phyloP scores from a whole-genome alignment of 1,284 basidiomycete genomes.

The Ceratobasidium papillatum region DNA sequence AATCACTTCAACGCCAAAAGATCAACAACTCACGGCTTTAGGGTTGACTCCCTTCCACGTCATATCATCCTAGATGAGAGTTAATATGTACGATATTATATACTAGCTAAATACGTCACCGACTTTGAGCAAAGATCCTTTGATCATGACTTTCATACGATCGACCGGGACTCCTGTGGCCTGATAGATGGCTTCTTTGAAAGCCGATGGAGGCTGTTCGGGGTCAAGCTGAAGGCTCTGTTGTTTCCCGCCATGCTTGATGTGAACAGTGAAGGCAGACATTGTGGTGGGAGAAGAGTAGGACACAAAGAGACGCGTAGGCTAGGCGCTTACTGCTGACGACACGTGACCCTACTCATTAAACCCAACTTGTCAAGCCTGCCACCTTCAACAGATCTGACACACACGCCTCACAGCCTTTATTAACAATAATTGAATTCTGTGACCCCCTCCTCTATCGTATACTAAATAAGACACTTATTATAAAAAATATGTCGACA shows the following conservation, averaged over 20 bases:
- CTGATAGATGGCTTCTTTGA: slow-evolving; percentile 85
- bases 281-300: slow-evolving; percentile 20
- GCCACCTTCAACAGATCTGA: neutral
- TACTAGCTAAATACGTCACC: slow-evolving; percentile 3
- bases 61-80: slow-evolving; percentile 73
- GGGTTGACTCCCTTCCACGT: slow-evolving; percentile 84
- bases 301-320: slow-evolving; percentile 25
- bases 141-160: slow-evolving; percentile 97
- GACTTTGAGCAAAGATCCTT: slow-evolving; percentile 91
- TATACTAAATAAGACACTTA: no score
- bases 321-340: slow-evolving; percentile 14
- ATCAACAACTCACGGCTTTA: slow-evolving; percentile 66
- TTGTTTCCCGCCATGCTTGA: slow-evolving; percentile 91
- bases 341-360: slow-evolving; percentile 18
- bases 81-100: neutral
- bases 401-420: no score
- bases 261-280: slow-evolving; percentile 61
- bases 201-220: slow-evolving; percentile 70
- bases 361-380: neutral
- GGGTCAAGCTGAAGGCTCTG: slow-evolving; percentile 70
- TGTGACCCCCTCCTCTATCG: no score
- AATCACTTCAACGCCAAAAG: slow-evolving; percentile 37
- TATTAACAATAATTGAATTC: neutral
- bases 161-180: slow-evolving; percentile 88
- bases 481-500: neutral